Evolutionary conservation across 495 filamentous ascomycete species (phyloP).

Genomic region (Penicillium riverlandense): DNA sequence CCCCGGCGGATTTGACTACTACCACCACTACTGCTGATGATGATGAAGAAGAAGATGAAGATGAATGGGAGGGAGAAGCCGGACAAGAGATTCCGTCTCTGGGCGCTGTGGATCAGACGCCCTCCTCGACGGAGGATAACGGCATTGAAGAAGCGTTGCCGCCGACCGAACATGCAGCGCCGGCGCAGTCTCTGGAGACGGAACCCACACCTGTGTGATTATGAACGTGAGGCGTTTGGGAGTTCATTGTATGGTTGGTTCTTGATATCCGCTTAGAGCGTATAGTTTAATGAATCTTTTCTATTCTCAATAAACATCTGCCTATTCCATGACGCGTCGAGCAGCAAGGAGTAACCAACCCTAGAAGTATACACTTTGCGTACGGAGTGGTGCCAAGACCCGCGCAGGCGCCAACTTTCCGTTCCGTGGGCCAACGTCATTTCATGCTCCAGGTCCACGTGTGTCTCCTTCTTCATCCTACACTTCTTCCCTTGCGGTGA

Average conservation of each 20-base stretch:
- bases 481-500: conserved; percentile 3
- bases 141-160: background rate
- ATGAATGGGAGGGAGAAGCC: conserved; percentile 1
- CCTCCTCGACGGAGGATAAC: conserved; percentile 1
- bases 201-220: no score
- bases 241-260: no score
- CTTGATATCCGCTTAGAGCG: no score
- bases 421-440: conserved; percentile 23
- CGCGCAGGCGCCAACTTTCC: conserved; percentile 32
- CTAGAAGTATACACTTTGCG: background rate
- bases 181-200: no score
- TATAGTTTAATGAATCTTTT: no score
- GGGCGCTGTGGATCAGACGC: conserved; percentile 5
- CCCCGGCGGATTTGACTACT: background rate
- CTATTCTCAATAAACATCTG: no score
- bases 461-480: conserved; percentile 2
- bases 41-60: background rate
- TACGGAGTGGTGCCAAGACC: background rate
- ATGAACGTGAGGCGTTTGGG: no score
- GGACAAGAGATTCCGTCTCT: conserved; percentile 1
- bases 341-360: no score
- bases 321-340: no score
- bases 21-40: no score
- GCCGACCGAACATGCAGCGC: background rate
- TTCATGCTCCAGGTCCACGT: conserved; percentile 14